Percentiles rank a stretch among this genome's conserved stretches.
phyloP scores from a whole-genome alignment of 495 filamentous ascomycete genomes.

The Neurospora sp. region DNA sequence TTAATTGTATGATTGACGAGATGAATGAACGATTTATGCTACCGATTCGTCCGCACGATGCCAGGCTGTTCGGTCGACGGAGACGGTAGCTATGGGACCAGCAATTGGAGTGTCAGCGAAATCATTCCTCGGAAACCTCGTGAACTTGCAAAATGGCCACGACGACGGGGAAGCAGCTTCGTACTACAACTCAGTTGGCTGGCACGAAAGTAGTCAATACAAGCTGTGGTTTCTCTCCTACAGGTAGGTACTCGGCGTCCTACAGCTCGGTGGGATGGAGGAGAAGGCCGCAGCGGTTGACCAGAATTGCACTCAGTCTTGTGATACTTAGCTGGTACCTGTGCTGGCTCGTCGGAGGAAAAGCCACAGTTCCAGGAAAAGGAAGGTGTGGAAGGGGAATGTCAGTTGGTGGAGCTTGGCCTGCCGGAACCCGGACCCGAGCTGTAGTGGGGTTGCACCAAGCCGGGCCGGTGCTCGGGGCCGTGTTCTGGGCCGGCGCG shows the following conservation, averaged over 20 bases:
- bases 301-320: not conserved
- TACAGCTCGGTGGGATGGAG: no score
- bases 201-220: no score
- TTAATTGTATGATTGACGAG: not conserved
- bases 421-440: not conserved
- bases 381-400: not conserved
- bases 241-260: no score
- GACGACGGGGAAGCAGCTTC: not conserved
- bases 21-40: not conserved
- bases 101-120: not conserved
- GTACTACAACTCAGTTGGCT: no score
- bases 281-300: no score
- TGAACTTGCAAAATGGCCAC: not conserved
- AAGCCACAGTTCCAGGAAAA: no score
- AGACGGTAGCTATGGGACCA: not conserved
- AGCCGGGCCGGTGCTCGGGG: not conserved
- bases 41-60: not conserved
- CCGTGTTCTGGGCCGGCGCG: not conserved
- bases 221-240: no score
- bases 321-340: not conserved
- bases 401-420: not conserved
- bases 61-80: not conserved
- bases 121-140: not conserved
- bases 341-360: not conserved
- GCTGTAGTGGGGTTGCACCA: not conserved